phyloP scores from a whole-genome alignment of 2,329 filamentous ascomycete species.

The Trichocomaceae sp. region DNA sequence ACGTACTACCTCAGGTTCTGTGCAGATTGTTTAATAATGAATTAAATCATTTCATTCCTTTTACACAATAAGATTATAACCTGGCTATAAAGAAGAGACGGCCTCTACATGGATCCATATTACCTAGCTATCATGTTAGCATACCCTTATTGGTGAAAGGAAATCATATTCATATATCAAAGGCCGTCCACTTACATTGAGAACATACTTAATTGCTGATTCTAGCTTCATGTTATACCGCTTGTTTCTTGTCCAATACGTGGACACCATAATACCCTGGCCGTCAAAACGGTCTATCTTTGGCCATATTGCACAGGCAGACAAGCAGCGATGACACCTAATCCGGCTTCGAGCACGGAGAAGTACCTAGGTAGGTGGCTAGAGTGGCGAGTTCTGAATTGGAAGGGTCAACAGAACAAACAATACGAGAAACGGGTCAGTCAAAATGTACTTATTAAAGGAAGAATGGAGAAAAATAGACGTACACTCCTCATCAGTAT shows the following conservation, averaged over 20 bases:
- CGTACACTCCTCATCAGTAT: not conserved
- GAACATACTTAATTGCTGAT: not conserved
- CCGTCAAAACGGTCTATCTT: not conserved
- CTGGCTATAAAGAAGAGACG: too few species aligned
- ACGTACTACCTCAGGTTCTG: too few species aligned
- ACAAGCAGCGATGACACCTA: slow-evolving; percentile 2
- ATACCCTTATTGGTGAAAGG: not conserved
- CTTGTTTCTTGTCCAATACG: not conserved
- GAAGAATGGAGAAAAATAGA: not conserved
- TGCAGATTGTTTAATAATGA: too few species aligned
- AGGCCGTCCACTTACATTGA: not conserved
- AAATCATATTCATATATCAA: not conserved
- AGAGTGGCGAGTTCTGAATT: not conserved
- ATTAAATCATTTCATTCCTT: too few species aligned
- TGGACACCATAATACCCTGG: not conserved
- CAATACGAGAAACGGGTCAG: not conserved
- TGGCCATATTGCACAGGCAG: not conserved
- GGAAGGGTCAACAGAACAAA: not conserved
- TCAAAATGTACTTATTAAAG: not conserved
- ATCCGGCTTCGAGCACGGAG: slow-evolving; percentile 4
- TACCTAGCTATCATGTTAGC: too few species aligned
- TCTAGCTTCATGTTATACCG: not conserved
- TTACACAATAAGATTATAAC: too few species aligned
- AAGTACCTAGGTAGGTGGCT: slow-evolving; percentile 1
- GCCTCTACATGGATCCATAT: too few species aligned